Evolutionary conservation across 306 rosid genomes (phyloP).

Genomic region (Parietaria judaica): DNA sequence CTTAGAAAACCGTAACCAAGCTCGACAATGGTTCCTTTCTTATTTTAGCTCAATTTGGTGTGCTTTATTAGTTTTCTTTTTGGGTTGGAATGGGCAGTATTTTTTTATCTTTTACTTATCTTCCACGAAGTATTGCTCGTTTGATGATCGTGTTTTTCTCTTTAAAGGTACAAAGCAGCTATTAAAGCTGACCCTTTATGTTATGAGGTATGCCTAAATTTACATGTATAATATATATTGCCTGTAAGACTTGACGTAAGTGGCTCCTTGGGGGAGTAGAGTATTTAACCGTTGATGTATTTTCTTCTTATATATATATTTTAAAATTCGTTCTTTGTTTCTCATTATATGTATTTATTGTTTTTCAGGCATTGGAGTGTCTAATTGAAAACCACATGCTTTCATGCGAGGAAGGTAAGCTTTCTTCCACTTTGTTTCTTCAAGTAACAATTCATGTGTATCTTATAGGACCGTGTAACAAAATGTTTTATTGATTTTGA

Average conservation of each 20-base stretch:
- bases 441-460: not conserved
- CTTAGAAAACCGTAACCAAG: constrained; percentile 80
- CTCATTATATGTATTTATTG: constrained; percentile 10
- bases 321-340: not conserved
- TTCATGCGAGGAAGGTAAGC: constrained; percentile 76
- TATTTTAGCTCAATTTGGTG: not conserved
- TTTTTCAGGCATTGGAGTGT: constrained; percentile 86
- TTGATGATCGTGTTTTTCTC: constrained; percentile 7
- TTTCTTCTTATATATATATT: not conserved
- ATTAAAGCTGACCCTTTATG: constrained; percentile 92
- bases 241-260: not conserved
- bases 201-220: constrained; percentile 61
- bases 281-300: not conserved
- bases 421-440: constrained; percentile 12
- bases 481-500: too few relatives aligned
- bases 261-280: not conserved
- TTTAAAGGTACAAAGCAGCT: constrained; percentile 86
- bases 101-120: constrained; percentile 2
- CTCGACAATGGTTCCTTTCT: constrained; percentile 69
- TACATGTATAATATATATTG: not conserved
- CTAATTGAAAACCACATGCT: constrained; percentile 96
- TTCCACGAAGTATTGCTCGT: not conserved
- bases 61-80: not conserved
- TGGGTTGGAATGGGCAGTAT: not conserved
- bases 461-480: too few relatives aligned